A percentile compares a stretch with the other conserved stretches of the same genome.
These are phyloP conservation scores for Aspergillus fumigatus DNA, from an alignment of 2,329 filamentous ascomycete genomes.

Conservation along the genomic window DNA sequence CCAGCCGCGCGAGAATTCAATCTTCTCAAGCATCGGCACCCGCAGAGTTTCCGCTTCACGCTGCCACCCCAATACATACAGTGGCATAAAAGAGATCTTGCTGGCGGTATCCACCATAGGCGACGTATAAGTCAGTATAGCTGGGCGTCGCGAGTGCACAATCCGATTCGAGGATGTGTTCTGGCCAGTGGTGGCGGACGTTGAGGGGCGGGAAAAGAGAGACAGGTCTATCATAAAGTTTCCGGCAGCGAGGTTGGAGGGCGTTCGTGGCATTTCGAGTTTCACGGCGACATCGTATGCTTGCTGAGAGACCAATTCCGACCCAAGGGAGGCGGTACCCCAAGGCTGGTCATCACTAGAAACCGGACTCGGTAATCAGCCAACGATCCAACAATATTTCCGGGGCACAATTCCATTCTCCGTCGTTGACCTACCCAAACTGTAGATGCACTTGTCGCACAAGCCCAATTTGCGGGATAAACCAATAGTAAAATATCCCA, in stretches of 20 bases:
- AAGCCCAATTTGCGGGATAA: slow-evolving; percentile 63
- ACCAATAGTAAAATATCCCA: slow-evolving; percentile 63
- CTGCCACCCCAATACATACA: slow-evolving; percentile 64
- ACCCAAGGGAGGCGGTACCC: slow-evolving; percentile 47
- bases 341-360: slow-evolving; percentile 46
- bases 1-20: slow-evolving; percentile 59
- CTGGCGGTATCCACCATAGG: slow-evolving; percentile 60
- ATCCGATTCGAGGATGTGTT: slow-evolving; percentile 43
- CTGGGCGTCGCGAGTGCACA: slow-evolving; percentile 65
- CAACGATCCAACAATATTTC: background rate
- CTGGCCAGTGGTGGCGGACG: slow-evolving; percentile 22
- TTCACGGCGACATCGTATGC: slow-evolving; percentile 78
- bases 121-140: slow-evolving; percentile 75
- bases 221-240: slow-evolving; percentile 93
- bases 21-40: slow-evolving; percentile 68
- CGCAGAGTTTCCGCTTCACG: slow-evolving; percentile 60
- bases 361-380: background rate
- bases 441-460: slow-evolving; percentile 61
- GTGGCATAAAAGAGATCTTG: slow-evolving; percentile 60
- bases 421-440: slow-evolving; percentile 48
- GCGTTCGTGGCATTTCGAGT: slow-evolving; percentile 73
- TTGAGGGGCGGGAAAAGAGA: slow-evolving; percentile 53
- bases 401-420: background rate
- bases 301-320: slow-evolving; percentile 64
- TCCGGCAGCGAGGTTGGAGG: slow-evolving; percentile 67